Percentiles rank a stretch among this genome's conserved stretches.
Conservation (phyloP, 768 basidiomycete genomes). For the Termitomyces sp. region DNA sequence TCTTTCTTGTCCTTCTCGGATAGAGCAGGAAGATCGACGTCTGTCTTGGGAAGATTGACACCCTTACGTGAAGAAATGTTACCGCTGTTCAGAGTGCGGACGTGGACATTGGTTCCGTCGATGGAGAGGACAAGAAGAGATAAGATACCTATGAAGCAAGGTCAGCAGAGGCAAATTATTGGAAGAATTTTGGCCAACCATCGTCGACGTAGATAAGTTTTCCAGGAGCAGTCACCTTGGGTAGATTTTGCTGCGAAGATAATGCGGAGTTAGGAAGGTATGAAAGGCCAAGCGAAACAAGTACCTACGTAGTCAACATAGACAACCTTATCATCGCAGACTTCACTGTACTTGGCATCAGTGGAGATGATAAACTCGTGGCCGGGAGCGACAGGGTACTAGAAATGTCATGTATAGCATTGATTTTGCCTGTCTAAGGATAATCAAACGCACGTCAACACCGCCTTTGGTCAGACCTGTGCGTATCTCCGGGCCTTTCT, state of each 20-base stretch:
- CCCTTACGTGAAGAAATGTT: conserved; percentile 95
- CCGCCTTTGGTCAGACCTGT: conserved; percentile 89
- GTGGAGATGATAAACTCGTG: conserved; percentile 93
- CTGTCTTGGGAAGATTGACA: conserved; percentile 97
- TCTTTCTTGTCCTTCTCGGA: conserved; percentile 99
- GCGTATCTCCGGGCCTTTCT: conserved; percentile 99
- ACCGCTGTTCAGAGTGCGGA: conserved; percentile 89
- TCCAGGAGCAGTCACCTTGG: conserved; percentile 95
- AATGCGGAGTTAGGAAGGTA: not conserved
- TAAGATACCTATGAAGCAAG: conserved; percentile 58
- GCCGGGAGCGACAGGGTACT: conserved; percentile 84
- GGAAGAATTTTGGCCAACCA: conserved; percentile 41
- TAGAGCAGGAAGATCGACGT: conserved; percentile 95
- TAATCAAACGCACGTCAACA: conserved; percentile 65
- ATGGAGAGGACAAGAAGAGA: conserved; percentile 90
- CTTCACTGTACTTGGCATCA: conserved; percentile 75
- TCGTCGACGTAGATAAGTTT: conserved; percentile 98
- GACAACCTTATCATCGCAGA: conserved; percentile 79
- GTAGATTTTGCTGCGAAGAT: conserved; percentile 68
- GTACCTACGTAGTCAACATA: conserved; percentile 89
- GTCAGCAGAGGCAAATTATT: not conserved
- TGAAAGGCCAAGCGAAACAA: not conserved
- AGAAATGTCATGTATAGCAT: not conserved
- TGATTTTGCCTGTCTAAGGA: not conserved
- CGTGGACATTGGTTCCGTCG: conserved; percentile 76